phyloP scores from a whole-genome alignment of 768 basidiomycete species.

The Mrakia gelida region DNA sequence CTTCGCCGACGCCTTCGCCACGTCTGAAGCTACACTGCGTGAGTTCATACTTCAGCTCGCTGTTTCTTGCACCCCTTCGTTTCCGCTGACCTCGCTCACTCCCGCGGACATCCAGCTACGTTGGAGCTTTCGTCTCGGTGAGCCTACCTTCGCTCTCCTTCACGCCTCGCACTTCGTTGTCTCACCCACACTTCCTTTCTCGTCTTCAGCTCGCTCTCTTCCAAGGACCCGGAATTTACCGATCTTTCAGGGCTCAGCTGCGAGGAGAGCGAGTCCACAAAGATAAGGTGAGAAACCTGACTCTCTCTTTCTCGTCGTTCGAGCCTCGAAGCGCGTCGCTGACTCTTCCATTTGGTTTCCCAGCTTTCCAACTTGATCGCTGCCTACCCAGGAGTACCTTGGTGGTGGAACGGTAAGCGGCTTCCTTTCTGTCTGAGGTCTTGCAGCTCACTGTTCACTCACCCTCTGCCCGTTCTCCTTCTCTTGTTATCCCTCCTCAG shows the following conservation, averaged over 20 bases:
- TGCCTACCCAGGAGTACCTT: background rate
- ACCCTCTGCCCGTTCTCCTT: background rate
- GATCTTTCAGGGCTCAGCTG: background rate
- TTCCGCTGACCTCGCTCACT: background rate
- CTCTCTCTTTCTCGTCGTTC: too few relatives aligned
- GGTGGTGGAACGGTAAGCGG: background rate
- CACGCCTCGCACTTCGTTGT: background rate
- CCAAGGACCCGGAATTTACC: slow-evolving; percentile 1
- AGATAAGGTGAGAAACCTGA: background rate
- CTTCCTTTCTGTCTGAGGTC: too few relatives aligned
- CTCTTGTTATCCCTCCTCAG: too few relatives aligned
- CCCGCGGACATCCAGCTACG: background rate
- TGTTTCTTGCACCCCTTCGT: too few relatives aligned
- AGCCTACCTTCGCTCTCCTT: background rate
- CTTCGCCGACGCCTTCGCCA: too few relatives aligned
- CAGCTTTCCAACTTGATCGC: slow-evolving; percentile 6
- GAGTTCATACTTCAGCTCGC: too few relatives aligned
- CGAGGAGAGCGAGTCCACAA: background rate
- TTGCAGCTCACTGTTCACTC: background rate
- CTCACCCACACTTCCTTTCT: background rate
- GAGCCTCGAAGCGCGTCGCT: too few relatives aligned
- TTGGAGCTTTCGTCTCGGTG: background rate
- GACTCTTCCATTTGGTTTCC: background rate
- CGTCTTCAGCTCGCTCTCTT: slow-evolving; percentile 10
- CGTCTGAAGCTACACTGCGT: background rate